phyloP scores from a whole-genome alignment of 2,329 filamentous ascomycete species.

The Fusarium sp. region DNA sequence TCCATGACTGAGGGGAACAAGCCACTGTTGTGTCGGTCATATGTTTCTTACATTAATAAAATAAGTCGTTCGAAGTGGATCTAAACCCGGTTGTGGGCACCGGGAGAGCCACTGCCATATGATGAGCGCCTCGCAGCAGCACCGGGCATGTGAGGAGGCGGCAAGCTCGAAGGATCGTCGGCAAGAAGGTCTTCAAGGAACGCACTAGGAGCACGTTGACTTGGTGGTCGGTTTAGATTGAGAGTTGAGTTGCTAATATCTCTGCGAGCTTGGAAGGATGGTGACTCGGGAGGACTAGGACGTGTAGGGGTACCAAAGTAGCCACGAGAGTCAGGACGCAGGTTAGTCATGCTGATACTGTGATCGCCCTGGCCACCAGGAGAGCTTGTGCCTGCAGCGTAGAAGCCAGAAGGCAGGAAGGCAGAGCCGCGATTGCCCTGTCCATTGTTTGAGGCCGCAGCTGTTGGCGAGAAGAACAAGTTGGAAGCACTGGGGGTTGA shows the following conservation, averaged over 20 bases:
- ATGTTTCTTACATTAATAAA: conserved; percentile 21
- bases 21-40: conserved; percentile 16
- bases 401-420: conserved; percentile 94
- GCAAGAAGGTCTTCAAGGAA: conserved; percentile 92
- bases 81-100: conserved; percentile 45
- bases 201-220: conserved; percentile 83
- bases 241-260: conserved; percentile 73
- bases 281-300: conserved; percentile 73
- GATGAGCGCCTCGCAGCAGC: conserved; percentile 40
- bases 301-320: conserved; percentile 56
- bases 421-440: conserved; percentile 74
- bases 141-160: conserved; percentile 55
- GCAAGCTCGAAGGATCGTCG: conserved; percentile 69
- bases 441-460: conserved; percentile 72
- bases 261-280: conserved; percentile 61
- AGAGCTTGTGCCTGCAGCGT: conserved; percentile 74
- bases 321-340: conserved; percentile 68
- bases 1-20: conserved; percentile 14
- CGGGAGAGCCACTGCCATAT: conserved; percentile 37
- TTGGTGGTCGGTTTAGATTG: conserved; percentile 69
- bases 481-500: conserved; percentile 72
- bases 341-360: conserved; percentile 70
- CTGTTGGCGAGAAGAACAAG: conserved; percentile 96
- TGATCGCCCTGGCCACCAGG: conserved; percentile 59
- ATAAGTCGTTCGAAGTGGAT: background rate